A percentile compares a stretch with the other conserved stretches of the same genome.
These are phyloP conservation scores for Sphagnum tenellum DNA, from an alignment of 225 moss, liverwort and hornwort genomes.

Conservation along the genomic window DNA sequence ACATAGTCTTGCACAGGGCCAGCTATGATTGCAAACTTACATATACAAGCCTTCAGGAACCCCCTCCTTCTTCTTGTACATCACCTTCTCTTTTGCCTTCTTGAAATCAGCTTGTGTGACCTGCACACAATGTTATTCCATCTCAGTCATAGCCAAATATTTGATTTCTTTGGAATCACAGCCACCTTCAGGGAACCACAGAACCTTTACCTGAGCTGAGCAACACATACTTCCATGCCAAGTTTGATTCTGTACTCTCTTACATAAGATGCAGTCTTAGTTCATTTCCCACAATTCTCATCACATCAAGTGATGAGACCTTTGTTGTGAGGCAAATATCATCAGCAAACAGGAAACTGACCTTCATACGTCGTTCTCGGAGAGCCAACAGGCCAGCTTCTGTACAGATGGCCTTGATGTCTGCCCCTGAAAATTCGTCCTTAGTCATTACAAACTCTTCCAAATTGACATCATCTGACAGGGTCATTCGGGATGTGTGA, in stretches of 20 bases:
- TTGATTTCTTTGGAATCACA: no score
- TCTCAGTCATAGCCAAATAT: not conserved
- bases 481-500: conserved; percentile 95
- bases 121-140: conserved; percentile 10
- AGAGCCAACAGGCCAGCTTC: conserved; percentile 92
- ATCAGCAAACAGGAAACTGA: conserved; percentile 6
- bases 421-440: conserved; percentile 95
- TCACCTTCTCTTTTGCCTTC: conserved; percentile 55
- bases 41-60: conserved; percentile 55
- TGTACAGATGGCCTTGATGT: conserved; percentile 96
- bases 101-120: conserved; percentile 51
- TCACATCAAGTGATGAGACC: no score
- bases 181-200: no score
- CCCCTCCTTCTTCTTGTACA: conserved; percentile 65
- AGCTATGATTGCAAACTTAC: conserved; percentile 7
- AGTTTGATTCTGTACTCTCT: no score
- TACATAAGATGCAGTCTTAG: no score
- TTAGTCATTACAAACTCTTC: conserved; percentile 99
- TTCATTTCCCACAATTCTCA: no score
- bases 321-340: no score
- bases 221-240: no score
- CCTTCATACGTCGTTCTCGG: conserved; percentile 99
- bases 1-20: no score
- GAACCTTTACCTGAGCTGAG: no score
- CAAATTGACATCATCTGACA: conserved; percentile 88